A percentile compares a stretch with the other conserved stretches of the same genome.
Conservation (phyloP, 768 basidiomycete species). For the Psilocybe sp. region DNA sequence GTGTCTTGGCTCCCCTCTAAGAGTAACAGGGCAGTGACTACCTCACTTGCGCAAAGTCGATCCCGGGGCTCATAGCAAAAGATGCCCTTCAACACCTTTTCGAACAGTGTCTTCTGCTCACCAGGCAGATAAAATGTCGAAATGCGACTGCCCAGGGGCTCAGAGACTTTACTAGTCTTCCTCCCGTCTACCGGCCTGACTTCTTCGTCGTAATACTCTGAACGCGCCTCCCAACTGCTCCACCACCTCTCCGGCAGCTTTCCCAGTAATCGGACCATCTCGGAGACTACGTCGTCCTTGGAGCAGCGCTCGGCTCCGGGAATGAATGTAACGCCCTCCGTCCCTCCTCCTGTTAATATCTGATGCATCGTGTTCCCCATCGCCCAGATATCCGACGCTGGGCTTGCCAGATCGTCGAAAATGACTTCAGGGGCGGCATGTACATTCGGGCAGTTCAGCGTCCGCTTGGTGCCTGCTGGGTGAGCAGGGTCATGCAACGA, state of each 20-base stretch:
- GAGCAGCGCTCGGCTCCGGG: background rate
- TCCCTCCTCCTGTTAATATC: background rate
- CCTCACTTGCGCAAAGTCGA: no score
- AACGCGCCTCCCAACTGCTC: background rate
- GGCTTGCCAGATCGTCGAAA: background rate
- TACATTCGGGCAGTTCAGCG: background rate
- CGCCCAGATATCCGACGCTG: background rate
- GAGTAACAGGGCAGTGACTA: no score
- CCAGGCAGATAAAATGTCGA: no score
- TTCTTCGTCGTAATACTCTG: background rate
- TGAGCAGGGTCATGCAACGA: background rate
- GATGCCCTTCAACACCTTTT: no score
- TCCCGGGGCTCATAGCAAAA: no score
- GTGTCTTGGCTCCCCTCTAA: no score
- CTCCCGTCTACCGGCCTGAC: no score
- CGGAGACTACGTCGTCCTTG: background rate
- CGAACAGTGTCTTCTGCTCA: no score
- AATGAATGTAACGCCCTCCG: background rate
- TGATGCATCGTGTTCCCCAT: background rate
- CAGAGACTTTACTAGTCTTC: no score
- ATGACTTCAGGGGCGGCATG: background rate
- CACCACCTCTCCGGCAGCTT: background rate
- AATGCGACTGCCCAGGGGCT: no score
- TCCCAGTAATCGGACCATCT: background rate
- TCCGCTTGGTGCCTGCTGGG: background rate